Percentiles rank a stretch among this genome's conserved stretches.
Conservation (phyloP, 129 eudicot species). For the Flaveria linearis region DNA sequence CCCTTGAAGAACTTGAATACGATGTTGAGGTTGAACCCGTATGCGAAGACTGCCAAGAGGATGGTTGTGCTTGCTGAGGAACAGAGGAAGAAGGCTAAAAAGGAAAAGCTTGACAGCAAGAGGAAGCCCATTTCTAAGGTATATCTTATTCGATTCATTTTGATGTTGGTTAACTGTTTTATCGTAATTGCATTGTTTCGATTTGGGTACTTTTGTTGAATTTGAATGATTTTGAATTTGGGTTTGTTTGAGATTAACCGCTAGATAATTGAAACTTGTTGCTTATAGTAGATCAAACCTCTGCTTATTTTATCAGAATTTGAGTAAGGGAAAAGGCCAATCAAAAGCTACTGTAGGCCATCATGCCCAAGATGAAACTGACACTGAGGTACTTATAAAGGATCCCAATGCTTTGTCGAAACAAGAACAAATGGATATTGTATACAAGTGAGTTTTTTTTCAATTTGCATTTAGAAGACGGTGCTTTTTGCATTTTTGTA, state of each 20-base stretch:
- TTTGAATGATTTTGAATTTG: not conserved
- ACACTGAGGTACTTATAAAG: constrained; percentile 61
- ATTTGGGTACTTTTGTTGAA: not conserved
- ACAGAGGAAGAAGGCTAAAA: constrained; percentile 63
- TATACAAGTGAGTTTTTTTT: constrained; percentile 55
- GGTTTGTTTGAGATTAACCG: too few relatives aligned
- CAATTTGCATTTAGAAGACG: not conserved
- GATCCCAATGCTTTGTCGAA: constrained; percentile 70
- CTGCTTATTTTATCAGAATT: constrained; percentile 41
- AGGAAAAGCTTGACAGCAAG: constrained; percentile 71
- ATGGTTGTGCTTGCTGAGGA: constrained; percentile 72
- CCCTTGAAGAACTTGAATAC: constrained; percentile 73
- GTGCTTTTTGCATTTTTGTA: not conserved
- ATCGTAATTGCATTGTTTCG: constrained; percentile 14
- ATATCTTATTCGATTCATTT: not conserved
- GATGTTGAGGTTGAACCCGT: constrained; percentile 70
- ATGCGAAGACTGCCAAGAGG: constrained; percentile 81
- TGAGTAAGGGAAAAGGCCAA: constrained; percentile 50
- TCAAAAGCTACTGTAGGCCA: constrained; percentile 41
- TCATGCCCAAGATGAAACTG: constrained; percentile 50
- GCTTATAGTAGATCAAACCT: not conserved
- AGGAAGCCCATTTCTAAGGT: constrained; percentile 68
- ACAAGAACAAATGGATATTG: constrained; percentile 92
- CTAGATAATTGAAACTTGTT: not conserved
- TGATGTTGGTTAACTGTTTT: too few relatives aligned